phyloP scores from a whole-genome alignment of 2,329 filamentous ascomycete genomes.

The Botrytis cinerea region DNA sequence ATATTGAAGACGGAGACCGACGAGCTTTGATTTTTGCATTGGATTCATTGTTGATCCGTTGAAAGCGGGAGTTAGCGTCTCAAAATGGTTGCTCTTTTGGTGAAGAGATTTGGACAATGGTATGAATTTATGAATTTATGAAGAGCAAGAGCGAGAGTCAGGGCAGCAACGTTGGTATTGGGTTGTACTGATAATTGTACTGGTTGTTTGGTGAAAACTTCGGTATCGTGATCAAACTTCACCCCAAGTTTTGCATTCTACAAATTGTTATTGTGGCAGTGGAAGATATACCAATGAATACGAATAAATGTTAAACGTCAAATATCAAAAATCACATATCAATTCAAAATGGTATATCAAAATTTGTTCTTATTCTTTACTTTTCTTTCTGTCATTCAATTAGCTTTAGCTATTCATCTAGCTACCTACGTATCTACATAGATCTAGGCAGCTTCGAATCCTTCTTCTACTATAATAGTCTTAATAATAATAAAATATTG shows the following conservation, averaged over 20 bases:
- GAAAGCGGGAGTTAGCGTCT: conserved; percentile 9
- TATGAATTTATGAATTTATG: conserved; percentile 13
- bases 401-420: background rate
- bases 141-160: background rate
- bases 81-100: conserved; percentile 12
- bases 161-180: background rate
- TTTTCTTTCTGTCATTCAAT: background rate
- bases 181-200: background rate
- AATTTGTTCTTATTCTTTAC: background rate
- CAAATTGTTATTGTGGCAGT: conserved; percentile 3
- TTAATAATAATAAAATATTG: background rate
- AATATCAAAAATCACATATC: background rate
- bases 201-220: background rate
- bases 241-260: background rate
- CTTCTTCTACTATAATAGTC: background rate
- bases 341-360: background rate
- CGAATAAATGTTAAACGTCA: background rate
- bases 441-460: conserved; percentile 1
- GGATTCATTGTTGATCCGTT: background rate
- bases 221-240: conserved; percentile 5
- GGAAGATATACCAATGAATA: background rate
- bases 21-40: background rate
- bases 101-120: conserved; percentile 8
- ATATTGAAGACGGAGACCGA: background rate
- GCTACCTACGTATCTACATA: background rate